These are phyloP conservation scores for Alternaria conjuncta DNA, from an alignment of 2,329 filamentous ascomycete genomes.

Conservation along the genomic window DNA sequence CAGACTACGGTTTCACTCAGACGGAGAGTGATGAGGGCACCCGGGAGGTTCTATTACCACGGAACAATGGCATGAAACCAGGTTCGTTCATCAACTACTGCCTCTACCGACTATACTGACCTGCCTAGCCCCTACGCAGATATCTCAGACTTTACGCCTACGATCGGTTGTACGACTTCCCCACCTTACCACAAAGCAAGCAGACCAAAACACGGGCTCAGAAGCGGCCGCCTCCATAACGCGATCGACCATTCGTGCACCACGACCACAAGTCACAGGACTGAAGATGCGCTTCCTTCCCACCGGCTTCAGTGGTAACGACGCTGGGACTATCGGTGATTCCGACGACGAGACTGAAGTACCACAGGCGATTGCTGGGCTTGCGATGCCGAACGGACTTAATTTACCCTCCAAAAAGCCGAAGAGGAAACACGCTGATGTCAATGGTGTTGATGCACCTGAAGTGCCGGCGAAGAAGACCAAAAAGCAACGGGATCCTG, in stretches of 20 bases:
- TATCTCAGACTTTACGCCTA: conserved; percentile 69
- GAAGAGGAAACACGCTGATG: conserved; percentile 50
- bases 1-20: conserved; percentile 66
- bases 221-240: conserved; percentile 52
- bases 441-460: conserved; percentile 32
- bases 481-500: conserved; percentile 46
- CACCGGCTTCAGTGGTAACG: conserved; percentile 62
- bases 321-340: conserved; percentile 51
- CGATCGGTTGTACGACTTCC: conserved; percentile 67
- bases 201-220: conserved; percentile 49
- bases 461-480: conserved; percentile 48
- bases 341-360: conserved; percentile 54
- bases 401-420: conserved; percentile 36
- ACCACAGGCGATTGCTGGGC: conserved; percentile 32
- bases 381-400: conserved; percentile 31
- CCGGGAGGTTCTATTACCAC: conserved; percentile 68
- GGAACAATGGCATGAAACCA: conserved; percentile 61
- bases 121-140: conserved; percentile 31
- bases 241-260: conserved; percentile 58
- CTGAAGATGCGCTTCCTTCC: conserved; percentile 72
- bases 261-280: conserved; percentile 70
- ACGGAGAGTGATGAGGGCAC: conserved; percentile 59
- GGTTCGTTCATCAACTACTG: conserved; percentile 52
- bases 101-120: conserved; percentile 11
- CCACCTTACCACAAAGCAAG: conserved; percentile 50